These are phyloP conservation scores for Rhynchosporium agropyri DNA, from an alignment of 2,329 filamentous ascomycete genomes.

Conservation along the genomic window DNA sequence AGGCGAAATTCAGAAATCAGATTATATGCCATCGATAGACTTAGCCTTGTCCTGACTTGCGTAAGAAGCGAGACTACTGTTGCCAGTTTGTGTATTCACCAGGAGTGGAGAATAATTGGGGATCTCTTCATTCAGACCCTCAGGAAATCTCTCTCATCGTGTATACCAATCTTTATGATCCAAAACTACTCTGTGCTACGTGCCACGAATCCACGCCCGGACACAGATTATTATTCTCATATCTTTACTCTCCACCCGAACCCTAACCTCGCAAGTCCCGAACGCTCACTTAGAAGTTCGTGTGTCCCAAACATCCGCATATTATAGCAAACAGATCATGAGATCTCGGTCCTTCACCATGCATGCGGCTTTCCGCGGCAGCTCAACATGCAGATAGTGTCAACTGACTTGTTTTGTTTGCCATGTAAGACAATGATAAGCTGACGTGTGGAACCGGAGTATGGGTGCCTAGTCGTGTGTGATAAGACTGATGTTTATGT, in stretches of 20 bases:
- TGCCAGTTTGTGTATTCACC: no score
- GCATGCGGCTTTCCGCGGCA: constrained; percentile 1
- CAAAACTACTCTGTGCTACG: neutral
- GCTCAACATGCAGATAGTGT: neutral
- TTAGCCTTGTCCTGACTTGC: neutral
- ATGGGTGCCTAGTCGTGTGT: neutral
- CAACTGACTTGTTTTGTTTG: constrained; percentile 5
- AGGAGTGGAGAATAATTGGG: no score
- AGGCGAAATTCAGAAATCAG: no score
- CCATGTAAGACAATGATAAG: neutral
- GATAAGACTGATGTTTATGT: neutral
- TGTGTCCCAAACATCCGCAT: neutral
- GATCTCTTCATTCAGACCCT: neutral
- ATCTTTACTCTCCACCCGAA: neutral
- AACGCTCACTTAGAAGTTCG: neutral
- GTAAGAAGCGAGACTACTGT: neutral
- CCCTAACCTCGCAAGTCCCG: neutral
- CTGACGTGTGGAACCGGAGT: neutral
- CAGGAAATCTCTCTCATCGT: neutral
- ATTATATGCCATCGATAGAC: neutral
- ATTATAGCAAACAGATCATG: constrained; percentile 1
- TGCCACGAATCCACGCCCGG: neutral
- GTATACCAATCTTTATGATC: neutral
- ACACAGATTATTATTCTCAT: neutral
- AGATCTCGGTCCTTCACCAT: constrained; percentile 1